Conservation (phyloP, 345 rosid species). For the Citrus hindsii region DNA sequence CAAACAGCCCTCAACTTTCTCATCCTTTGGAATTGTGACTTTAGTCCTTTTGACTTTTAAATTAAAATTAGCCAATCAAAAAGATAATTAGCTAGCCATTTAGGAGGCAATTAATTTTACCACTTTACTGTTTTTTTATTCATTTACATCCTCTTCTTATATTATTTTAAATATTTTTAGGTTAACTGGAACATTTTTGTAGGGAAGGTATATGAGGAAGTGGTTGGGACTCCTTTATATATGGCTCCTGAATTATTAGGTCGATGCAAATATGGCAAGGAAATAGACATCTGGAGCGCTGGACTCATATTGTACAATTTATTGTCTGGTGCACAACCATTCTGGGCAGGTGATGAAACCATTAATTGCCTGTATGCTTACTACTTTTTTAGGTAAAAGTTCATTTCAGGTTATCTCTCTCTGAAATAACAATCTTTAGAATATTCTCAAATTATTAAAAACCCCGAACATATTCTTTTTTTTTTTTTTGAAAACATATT, state of each 20-base stretch:
- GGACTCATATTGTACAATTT: conserved; percentile 76
- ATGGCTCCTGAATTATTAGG: conserved; percentile 81
- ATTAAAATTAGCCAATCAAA: no score
- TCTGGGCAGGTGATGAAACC: conserved; percentile 67
- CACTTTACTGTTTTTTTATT: no score
- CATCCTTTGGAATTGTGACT: no score
- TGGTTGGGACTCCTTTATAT: conserved; percentile 81
- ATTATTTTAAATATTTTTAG: neutral
- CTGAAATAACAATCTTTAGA: no score
- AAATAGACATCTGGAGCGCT: conserved; percentile 84
- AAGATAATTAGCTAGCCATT: no score
- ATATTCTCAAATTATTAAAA: neutral
- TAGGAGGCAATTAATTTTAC: neutral
- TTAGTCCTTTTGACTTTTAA: no score
- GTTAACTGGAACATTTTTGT: neutral
- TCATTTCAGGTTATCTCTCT: no score
- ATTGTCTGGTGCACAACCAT: conserved; percentile 91
- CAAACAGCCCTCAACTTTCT: no score
- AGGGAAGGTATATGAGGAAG: conserved; percentile 65
- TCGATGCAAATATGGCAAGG: conserved; percentile 66
- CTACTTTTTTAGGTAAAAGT: no score
- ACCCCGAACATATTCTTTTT: no score
- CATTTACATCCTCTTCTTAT: no score
- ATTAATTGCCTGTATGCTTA: neutral
- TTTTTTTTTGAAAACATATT: no score